A percentile compares a stretch with the other conserved stretches of the same genome.
phyloP scores from a whole-genome alignment of 495 filamentous ascomycete genomes.

The Rostrohypoxylon terebratum region DNA sequence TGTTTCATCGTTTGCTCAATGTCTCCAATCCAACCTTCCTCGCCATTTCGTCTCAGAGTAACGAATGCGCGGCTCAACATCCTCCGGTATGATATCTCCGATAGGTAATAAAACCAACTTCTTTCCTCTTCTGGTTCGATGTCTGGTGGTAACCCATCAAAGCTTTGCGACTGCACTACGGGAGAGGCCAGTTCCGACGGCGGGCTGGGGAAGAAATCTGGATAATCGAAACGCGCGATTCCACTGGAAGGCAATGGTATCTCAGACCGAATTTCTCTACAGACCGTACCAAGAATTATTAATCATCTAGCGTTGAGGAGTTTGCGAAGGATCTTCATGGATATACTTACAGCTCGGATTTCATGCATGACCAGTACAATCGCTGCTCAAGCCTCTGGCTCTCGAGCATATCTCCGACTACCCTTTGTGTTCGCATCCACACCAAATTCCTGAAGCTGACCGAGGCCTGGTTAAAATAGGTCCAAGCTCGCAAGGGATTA shows the following conservation, averaged over 20 bases:
- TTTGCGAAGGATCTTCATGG: neutral
- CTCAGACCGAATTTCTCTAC: constrained; percentile 8
- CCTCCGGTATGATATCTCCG: constrained; percentile 7
- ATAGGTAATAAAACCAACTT: constrained; percentile 18
- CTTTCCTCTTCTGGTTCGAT: constrained; percentile 11
- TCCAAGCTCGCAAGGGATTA: constrained; percentile 2
- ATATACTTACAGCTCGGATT: constrained; percentile 15
- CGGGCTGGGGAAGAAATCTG: constrained; percentile 13
- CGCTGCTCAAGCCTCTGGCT: constrained; percentile 12
- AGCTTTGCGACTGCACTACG: neutral
- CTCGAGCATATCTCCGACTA: neutral
- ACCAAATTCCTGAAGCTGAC: constrained; percentile 5
- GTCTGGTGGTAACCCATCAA: constrained; percentile 5
- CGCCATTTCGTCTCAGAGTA: neutral
- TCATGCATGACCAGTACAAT: constrained; percentile 16
- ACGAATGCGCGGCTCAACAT: constrained; percentile 9
- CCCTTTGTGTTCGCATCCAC: constrained; percentile 9
- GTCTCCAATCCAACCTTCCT: constrained; percentile 8
- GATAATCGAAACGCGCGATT: constrained; percentile 8
- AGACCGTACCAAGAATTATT: neutral
- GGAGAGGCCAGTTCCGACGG: constrained; percentile 9
- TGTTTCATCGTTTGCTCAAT: constrained; percentile 4
- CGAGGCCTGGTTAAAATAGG: constrained; percentile 16
- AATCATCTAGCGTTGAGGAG: neutral
- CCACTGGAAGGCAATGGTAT: constrained; percentile 11